These are phyloP conservation scores for Neonectria sp. DNA, from an alignment of 2,329 filamentous ascomycete genomes.

Conservation along the genomic window DNA sequence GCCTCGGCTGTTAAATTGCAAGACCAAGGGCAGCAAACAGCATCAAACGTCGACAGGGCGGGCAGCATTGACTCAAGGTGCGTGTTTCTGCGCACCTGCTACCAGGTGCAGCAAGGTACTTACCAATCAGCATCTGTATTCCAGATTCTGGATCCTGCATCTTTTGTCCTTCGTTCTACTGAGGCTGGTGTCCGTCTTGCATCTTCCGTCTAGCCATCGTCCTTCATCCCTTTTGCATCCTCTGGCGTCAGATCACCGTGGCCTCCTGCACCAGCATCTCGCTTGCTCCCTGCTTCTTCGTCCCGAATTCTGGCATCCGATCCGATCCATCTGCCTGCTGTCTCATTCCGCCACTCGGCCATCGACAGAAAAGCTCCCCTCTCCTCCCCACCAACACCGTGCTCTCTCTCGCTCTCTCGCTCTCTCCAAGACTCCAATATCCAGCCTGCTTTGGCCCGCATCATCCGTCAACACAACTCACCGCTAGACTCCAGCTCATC, in stretches of 20 bases:
- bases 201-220: not conserved
- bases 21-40: conserved; percentile 19
- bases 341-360: not conserved
- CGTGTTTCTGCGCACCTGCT: not conserved
- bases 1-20: conserved; percentile 28
- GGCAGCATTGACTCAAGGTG: conserved; percentile 14
- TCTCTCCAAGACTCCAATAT: not conserved
- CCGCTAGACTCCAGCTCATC: conserved; percentile 1
- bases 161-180: not conserved
- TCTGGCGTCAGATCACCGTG: not conserved
- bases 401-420: not conserved
- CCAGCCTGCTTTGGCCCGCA: conserved; percentile 1
- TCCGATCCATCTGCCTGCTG: not conserved
- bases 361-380: not conserved
- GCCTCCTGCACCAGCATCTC: not conserved
- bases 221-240: not conserved
- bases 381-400: not conserved
- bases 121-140: not conserved
- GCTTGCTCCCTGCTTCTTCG: not conserved
- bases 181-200: not conserved
- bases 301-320: not conserved
- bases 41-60: conserved; percentile 15
- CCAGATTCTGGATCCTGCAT: too few species aligned
- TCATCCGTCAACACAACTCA: conserved; percentile 7
- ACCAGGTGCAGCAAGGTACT: too few species aligned